phyloP scores from a whole-genome alignment of 257 asterid genomes.

The Solanum chilense region DNA sequence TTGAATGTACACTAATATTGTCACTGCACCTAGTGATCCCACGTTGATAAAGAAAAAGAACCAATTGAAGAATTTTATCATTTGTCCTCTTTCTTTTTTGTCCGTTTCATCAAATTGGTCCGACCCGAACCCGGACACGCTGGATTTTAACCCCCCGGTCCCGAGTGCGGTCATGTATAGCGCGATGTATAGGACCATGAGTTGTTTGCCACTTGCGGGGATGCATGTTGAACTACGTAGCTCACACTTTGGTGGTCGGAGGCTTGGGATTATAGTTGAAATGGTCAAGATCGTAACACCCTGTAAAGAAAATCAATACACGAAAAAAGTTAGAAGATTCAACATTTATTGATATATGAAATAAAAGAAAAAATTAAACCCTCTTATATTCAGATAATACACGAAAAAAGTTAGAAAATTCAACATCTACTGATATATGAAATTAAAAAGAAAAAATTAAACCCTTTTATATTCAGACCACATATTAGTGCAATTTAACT shows the following conservation, averaged over 20 bases:
- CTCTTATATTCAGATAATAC: no score
- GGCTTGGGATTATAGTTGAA: slow-evolving; percentile 56
- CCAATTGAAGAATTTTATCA: slow-evolving; percentile 82
- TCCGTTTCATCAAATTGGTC: slow-evolving; percentile 78
- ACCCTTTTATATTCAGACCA: accelerated
- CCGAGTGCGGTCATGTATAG: slow-evolving; percentile 80
- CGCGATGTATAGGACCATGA: slow-evolving; percentile 42
- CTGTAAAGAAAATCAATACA: slow-evolving; percentile 4
- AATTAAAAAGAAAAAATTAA: not conserved
- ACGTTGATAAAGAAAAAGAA: slow-evolving; percentile 73
- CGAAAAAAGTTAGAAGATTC: not conserved
- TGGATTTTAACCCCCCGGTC: slow-evolving; percentile 81
- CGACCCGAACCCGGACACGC: slow-evolving; percentile 85
- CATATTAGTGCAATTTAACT: not conserved
- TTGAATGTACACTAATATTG: slow-evolving; percentile 69
- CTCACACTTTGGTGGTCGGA: slow-evolving; percentile 65
- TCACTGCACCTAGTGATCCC: slow-evolving; percentile 72
- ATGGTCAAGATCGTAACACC: slow-evolving; percentile 68
- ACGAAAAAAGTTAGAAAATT: not conserved
- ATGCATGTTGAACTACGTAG: slow-evolving; percentile 35
- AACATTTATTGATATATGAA: not conserved
- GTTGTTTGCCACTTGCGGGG: slow-evolving; percentile 53
- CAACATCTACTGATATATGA: not conserved
- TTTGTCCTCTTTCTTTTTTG: slow-evolving; percentile 38
- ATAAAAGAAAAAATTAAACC: not conserved